These are phyloP conservation scores for Ogataea zsoltii DNA, from an alignment of 805 yeast species.

Conservation along the genomic window DNA sequence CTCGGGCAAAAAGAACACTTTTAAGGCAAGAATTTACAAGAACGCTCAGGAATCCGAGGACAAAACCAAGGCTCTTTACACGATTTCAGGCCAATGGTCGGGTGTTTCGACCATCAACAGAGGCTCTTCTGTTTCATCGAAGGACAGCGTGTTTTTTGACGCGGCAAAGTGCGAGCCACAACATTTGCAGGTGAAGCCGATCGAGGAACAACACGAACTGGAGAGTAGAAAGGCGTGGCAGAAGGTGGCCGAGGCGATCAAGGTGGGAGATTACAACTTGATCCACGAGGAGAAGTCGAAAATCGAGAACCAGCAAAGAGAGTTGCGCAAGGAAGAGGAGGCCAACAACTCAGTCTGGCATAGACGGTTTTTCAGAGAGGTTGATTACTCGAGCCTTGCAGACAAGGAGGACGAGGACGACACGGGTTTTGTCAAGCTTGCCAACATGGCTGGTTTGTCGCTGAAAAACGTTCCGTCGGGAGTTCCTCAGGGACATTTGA, in stretches of 20 bases:
- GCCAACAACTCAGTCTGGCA: slow-evolving; percentile 69
- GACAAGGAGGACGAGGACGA: slow-evolving; percentile 35
- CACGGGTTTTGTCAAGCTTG: slow-evolving; percentile 39
- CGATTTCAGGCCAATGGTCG: slow-evolving; percentile 93
- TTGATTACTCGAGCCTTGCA: slow-evolving; percentile 37
- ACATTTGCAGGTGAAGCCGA: slow-evolving; percentile 71
- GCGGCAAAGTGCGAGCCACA: slow-evolving; percentile 52
- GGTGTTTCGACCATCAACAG: slow-evolving; percentile 64
- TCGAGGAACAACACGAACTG: slow-evolving; percentile 73
- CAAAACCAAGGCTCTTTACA: slow-evolving; percentile 67
- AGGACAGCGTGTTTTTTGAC: slow-evolving; percentile 61
- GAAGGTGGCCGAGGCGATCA: slow-evolving; percentile 86
- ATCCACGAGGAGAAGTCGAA: slow-evolving; percentile 74
- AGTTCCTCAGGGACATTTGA: slow-evolving; percentile 35
- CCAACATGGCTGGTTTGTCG: slow-evolving; percentile 56
- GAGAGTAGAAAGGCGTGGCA: slow-evolving; percentile 91
- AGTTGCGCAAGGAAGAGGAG: slow-evolving; percentile 69
- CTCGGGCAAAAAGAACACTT: slow-evolving; percentile 90
- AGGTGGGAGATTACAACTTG: slow-evolving; percentile 67
- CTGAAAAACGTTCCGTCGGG: slow-evolving; percentile 70
- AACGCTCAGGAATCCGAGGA: slow-evolving; percentile 48
- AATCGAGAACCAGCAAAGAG: slow-evolving; percentile 86
- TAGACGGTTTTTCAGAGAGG: slow-evolving; percentile 75
- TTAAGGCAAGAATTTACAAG: slow-evolving; percentile 78
- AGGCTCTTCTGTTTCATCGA: slow-evolving; percentile 50